These are phyloP conservation scores for Spinacia oleracea DNA, from an alignment of 179 eudicot genomes.

Conservation along the genomic window DNA sequence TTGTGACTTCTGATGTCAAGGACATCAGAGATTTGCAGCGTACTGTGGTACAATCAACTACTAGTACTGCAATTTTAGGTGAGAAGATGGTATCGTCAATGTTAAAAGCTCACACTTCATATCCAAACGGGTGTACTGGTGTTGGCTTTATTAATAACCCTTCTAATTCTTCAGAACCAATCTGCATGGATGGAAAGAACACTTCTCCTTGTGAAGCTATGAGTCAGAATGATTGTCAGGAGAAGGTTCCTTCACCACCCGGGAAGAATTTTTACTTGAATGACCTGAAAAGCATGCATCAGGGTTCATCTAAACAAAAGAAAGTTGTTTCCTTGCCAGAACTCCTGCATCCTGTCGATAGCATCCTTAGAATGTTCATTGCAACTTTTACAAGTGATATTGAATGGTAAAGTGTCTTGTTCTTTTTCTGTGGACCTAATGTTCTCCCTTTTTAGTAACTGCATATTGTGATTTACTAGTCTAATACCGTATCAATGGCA, in stretches of 20 bases:
- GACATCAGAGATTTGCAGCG: slow-evolving; percentile 17
- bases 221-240: slow-evolving; percentile 26
- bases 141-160: slow-evolving; percentile 7
- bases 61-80: slow-evolving; percentile 23
- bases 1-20: slow-evolving; percentile 20
- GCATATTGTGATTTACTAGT: slow-evolving; percentile 15
- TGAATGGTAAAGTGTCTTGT: slow-evolving; percentile 50
- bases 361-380: slow-evolving; percentile 61
- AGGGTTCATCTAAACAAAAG: slow-evolving; percentile 35
- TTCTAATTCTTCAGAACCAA: slow-evolving; percentile 12
- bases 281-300: slow-evolving; percentile 53
- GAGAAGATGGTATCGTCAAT: slow-evolving; percentile 26
- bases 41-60: slow-evolving; percentile 20
- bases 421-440: background rate
- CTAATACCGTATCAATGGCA: slow-evolving; percentile 29
- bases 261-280: slow-evolving; percentile 75
- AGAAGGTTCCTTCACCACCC: slow-evolving; percentile 50
- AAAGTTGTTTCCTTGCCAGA: slow-evolving; percentile 69
- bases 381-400: slow-evolving; percentile 89
- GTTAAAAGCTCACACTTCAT: slow-evolving; percentile 23
- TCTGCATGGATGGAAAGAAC: slow-evolving; percentile 22
- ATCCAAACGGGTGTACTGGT: slow-evolving; percentile 11
- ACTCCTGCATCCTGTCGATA: slow-evolving; percentile 70
- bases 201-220: slow-evolving; percentile 14
- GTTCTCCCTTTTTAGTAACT: background rate